Evolutionary conservation across 2,329 filamentous ascomycete genomes (phyloP).

Genomic region (Rhinocladiella mackenziei): DNA sequence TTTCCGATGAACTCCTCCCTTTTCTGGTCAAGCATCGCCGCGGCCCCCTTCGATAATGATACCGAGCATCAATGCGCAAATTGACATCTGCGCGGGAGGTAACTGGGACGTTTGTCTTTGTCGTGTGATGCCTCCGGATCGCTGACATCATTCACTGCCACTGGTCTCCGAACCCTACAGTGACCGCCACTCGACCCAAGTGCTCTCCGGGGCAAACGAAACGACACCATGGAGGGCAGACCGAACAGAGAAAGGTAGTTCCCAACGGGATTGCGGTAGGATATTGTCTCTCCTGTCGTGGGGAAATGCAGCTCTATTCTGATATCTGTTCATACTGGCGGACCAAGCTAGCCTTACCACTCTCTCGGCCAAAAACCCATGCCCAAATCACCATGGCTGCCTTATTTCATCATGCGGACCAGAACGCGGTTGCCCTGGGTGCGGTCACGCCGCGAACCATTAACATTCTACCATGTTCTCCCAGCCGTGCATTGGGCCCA

Average conservation of each 20-base stretch:
- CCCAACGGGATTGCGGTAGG: too few relatives aligned
- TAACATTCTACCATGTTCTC: conserved; percentile 9
- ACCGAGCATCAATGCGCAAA: too few relatives aligned
- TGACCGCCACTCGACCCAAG: conserved; percentile 7
- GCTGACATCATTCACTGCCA: conserved; percentile 23
- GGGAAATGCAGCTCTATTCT: too few relatives aligned
- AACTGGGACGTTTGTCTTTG: not conserved
- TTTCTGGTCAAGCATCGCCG: conserved; percentile 1
- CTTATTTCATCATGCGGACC: conserved; percentile 21
- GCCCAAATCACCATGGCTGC: conserved; percentile 23
- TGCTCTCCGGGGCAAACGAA: conserved; percentile 16
- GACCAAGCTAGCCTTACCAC: conserved; percentile 1
- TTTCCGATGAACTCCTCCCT: not conserved
- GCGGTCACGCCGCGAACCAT: conserved; percentile 4
- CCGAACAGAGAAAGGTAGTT: conserved; percentile 1
- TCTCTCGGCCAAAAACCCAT: not conserved
- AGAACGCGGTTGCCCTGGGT: conserved; percentile 9
- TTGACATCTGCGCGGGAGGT: not conserved
- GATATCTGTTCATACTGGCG: too few relatives aligned
- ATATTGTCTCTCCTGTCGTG: not conserved
- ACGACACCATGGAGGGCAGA: conserved; percentile 11
- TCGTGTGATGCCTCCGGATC: not conserved
- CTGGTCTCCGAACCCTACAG: not conserved
- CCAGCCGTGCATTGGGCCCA: conserved; percentile 20
- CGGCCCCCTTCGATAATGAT: too few relatives aligned